Conservation (phyloP, 2,329 filamentous ascomycete species). For the Chaetomiaceae sp. region DNA sequence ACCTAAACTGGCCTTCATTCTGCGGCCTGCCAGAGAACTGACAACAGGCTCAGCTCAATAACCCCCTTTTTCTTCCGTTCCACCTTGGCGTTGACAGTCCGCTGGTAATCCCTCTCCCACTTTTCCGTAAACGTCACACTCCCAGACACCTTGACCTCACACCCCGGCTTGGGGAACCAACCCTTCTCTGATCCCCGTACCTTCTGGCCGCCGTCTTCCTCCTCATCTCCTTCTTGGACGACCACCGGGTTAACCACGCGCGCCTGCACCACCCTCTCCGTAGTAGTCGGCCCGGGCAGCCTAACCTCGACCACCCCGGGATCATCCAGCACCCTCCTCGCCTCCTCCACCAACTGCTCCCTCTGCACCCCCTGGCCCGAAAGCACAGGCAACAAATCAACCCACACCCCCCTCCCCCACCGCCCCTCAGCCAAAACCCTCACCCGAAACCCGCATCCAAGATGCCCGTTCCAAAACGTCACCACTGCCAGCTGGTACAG, state of each 20-base stretch:
- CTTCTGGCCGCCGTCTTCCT: neutral
- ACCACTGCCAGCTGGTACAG: conserved; percentile 22
- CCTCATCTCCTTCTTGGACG: neutral
- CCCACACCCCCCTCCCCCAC: neutral
- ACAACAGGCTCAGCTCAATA: conserved; percentile 19
- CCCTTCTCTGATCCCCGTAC: neutral
- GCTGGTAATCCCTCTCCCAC: conserved; percentile 23
- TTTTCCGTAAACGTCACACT: conserved; percentile 20
- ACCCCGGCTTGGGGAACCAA: neutral
- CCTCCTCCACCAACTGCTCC: conserved; percentile 12
- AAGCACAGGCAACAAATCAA: neutral
- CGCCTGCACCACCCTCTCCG: conserved; percentile 5
- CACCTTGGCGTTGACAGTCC: conserved; percentile 18
- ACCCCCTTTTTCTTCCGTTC: conserved; percentile 21
- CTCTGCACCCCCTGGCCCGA: neutral
- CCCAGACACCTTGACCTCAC: conserved; percentile 6
- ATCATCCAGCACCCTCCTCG: conserved; percentile 15
- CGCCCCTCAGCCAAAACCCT: conserved; percentile 17
- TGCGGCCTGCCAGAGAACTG: conserved; percentile 20
- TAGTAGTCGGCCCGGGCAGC: neutral
- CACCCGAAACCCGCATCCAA: conserved; percentile 19
- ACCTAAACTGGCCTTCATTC: too few species aligned
- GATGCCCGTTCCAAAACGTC: conserved; percentile 21
- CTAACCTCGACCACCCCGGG: conserved; percentile 17
- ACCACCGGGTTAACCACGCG: conserved; percentile 18